Conservation (phyloP, 2,329 filamentous ascomycete genomes). For the Ceratocystiopsis minuta region DNA sequence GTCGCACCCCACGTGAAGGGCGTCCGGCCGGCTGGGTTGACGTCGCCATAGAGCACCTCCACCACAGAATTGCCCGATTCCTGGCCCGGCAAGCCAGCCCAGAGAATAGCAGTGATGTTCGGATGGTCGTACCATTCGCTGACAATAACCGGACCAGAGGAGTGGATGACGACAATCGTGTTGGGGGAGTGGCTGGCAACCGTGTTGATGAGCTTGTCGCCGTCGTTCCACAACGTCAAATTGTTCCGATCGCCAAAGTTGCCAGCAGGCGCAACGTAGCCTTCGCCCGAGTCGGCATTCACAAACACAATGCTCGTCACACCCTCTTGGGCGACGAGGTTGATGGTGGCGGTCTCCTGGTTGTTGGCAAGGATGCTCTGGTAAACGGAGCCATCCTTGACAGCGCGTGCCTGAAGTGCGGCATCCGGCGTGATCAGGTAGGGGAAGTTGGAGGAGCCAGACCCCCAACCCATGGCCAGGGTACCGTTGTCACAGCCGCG, state of each 20-base stretch:
- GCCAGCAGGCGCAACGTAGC: conserved; percentile 37
- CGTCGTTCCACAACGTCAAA: conserved; percentile 72
- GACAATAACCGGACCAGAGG: conserved; percentile 60
- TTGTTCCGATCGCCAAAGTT: conserved; percentile 64
- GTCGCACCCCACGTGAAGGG: conserved; percentile 65
- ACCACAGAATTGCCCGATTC: conserved; percentile 65
- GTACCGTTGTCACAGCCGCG: conserved; percentile 42
- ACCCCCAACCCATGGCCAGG: conserved; percentile 64
- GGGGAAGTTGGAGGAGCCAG: conserved; percentile 54
- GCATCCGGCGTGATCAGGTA: conserved; percentile 60
- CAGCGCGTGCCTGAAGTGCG: conserved; percentile 45
- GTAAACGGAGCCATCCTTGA: conserved; percentile 37
- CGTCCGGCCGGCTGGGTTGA: conserved; percentile 59
- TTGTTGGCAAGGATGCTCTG: conserved; percentile 53
- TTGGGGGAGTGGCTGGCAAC: conserved; percentile 66
- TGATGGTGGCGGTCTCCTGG: conserved; percentile 40
- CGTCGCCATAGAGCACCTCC: conserved; percentile 67
- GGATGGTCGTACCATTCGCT: conserved; percentile 55
- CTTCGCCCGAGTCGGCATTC: conserved; percentile 70
- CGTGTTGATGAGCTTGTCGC: conserved; percentile 64
- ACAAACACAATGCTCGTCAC: conserved; percentile 72
- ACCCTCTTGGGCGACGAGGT: conserved; percentile 41
- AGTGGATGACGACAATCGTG: conserved; percentile 84
- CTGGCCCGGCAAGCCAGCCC: conserved; percentile 67
- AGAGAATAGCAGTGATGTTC: conserved; percentile 71